phyloP scores from a whole-genome alignment of 2,329 filamentous ascomycete species.

The Lasiodiplodia hormozganensis region DNA sequence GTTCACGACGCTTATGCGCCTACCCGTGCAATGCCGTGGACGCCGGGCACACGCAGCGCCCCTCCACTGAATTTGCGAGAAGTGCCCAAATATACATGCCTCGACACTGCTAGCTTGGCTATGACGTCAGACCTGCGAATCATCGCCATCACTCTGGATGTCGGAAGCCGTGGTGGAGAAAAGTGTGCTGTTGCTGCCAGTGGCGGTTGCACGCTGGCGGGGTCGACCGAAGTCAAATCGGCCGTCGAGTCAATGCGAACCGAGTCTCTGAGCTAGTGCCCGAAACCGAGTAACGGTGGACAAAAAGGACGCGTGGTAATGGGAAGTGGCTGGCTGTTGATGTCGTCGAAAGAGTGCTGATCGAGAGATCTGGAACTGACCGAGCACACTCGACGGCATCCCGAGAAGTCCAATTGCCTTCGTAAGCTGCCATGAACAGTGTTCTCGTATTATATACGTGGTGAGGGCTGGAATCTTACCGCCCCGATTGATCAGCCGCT shows the following conservation, averaged over 20 bases:
- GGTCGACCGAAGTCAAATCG: background rate
- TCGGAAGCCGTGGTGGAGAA: background rate
- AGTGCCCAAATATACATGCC: background rate
- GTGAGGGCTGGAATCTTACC: slow-evolving; percentile 2
- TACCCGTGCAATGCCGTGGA: background rate
- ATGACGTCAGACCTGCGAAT: background rate
- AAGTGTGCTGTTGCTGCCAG: background rate
- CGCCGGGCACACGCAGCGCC: background rate
- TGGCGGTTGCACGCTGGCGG: background rate
- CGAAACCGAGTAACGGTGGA: background rate
- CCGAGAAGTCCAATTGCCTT: background rate
- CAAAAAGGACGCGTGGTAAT: background rate
- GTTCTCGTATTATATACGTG: background rate
- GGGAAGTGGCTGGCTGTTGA: background rate
- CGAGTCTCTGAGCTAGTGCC: background rate
- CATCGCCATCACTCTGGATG: background rate
- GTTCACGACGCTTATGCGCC: background rate
- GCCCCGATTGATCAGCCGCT: background rate
- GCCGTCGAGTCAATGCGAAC: background rate
- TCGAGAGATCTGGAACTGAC: slow-evolving; percentile 1
- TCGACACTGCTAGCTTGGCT: background rate
- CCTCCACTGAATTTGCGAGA: background rate
- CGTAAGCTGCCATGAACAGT: background rate
- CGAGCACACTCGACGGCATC: background rate
- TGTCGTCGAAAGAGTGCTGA: background rate